Base-by-base conservation (phyloP, 192 early-diverging fungal genomes). In the Coemansia reversa region DNA sequence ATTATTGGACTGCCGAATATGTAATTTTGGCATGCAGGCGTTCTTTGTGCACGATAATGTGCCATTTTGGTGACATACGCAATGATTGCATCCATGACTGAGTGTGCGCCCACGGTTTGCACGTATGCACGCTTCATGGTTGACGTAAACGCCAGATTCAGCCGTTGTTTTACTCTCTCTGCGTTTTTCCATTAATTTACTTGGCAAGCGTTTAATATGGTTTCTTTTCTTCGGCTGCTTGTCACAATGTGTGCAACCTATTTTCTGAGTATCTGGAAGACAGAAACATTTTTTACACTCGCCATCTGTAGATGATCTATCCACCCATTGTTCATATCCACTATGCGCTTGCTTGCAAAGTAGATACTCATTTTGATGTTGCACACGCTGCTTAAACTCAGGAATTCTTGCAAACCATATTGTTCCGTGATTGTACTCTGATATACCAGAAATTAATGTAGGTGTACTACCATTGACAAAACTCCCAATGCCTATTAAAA, bases 341-440 rank as follows among this genome's bases (percentile, higher is more conserved):
- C 56, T 63, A 42, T 78, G 75, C 8, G 75, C 75, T 50, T 68
- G 63, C 62, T 72, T 72, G 66, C 75, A 78, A 27, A 62, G 25
- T 25, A 78, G 50, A 22, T 63, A 78, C 27, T 52, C 39, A 11
- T 59, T 68, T 22, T 64, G 52, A 42, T 78, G 75, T 20, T 51
- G 11, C 11, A 61, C 65, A 23, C 65, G 25, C 2, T 53, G 35
- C 0, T 50, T 35, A 0, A 65, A 23, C 18, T 48, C 55, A 7
- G 75, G 75, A 29, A 63, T 30, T 7, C 66, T 66, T 2, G 42
- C 33, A 45, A 67, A 78, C 75, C 75, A 78, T 1, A 78, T 69
- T 6, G 75, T 70, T 2, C 47, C 54, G 7, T 60, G 30, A 20
- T 24, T 55, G 5, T 28, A 51, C 39, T 58, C 32, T 12, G 55